Conservation (phyloP, 108 stramenopile genomes). For the Cylindrotheca closterium region DNA sequence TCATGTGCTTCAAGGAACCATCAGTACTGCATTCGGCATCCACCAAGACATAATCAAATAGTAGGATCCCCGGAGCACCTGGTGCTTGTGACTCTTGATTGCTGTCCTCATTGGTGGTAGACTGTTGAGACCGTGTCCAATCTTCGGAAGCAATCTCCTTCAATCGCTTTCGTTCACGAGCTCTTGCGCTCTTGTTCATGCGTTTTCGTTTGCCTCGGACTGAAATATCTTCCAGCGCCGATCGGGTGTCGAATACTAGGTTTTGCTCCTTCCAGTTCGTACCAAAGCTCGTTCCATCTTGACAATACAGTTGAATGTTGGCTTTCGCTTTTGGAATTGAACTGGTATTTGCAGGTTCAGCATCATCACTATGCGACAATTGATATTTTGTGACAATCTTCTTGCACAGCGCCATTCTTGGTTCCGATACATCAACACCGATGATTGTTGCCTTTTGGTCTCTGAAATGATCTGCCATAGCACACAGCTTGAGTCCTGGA, state of each 20-base stretch:
- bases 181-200: constrained; percentile 83
- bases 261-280: constrained; percentile 5
- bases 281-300: constrained; percentile 79
- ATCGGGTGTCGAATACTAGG: constrained; percentile 71
- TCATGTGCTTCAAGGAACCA: constrained; percentile 79
- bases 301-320: constrained; percentile 54
- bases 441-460: not conserved
- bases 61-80: constrained; percentile 9
- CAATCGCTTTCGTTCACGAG: constrained; percentile 66
- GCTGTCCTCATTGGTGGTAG: not conserved
- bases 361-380: too few relatives aligned
- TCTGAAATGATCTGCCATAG: constrained; percentile 65
- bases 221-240: constrained; percentile 48
- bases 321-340: not conserved
- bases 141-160: constrained; percentile 30
- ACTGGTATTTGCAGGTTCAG: constrained; percentile 30
- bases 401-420: constrained; percentile 65
- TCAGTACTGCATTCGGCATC: constrained; percentile 96
- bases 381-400: constrained; percentile 82
- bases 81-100: too few relatives aligned
- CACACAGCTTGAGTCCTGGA: constrained; percentile 86
- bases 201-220: constrained; percentile 68
- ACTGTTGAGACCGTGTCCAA: not conserved
- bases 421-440: constrained; percentile 78
- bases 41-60: constrained; percentile 88